Evolutionary conservation across 441 rosid genomes (phyloP).

Genomic region (Populus hybrid): DNA sequence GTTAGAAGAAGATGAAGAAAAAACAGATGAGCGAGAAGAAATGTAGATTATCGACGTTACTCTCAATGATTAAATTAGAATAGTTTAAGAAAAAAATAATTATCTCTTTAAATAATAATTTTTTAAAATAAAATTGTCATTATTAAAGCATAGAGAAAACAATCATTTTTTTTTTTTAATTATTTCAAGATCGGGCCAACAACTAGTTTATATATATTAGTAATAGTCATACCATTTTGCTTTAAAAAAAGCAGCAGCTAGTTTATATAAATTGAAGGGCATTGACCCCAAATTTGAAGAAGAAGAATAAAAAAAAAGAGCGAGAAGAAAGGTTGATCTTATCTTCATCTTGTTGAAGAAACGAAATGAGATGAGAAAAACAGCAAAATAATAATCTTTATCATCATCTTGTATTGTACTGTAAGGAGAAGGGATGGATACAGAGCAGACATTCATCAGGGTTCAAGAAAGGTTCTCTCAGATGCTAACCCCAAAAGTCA

Average conservation of each 20-base stretch:
- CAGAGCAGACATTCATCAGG: constrained; percentile 91
- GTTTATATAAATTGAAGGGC: neutral
- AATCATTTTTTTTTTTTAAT: no score
- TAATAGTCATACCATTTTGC: no score
- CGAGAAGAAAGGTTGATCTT: neutral
- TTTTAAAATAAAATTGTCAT: no score
- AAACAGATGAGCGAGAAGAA: no score
- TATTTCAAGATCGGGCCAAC: no score
- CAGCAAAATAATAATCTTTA: neutral
- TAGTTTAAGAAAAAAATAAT: no score
- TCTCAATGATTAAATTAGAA: no score
- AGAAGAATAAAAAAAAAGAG: neutral
- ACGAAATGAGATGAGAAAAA: neutral
- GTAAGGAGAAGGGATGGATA: constrained; percentile 55
- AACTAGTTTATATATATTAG: no score
- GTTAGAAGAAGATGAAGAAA: no score
- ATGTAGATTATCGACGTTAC: no score
- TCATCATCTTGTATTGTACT: neutral
- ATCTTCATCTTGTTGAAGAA: neutral
- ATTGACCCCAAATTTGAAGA: neutral
- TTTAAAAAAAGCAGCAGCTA: neutral
- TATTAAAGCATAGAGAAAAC: no score
- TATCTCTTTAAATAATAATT: no score
- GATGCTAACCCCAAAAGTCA: constrained; percentile 70
- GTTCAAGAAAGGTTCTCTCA: constrained; percentile 95